Evolutionary conservation across 768 basidiomycete genomes (phyloP).

Genomic region (Boletus bicolor): DNA sequence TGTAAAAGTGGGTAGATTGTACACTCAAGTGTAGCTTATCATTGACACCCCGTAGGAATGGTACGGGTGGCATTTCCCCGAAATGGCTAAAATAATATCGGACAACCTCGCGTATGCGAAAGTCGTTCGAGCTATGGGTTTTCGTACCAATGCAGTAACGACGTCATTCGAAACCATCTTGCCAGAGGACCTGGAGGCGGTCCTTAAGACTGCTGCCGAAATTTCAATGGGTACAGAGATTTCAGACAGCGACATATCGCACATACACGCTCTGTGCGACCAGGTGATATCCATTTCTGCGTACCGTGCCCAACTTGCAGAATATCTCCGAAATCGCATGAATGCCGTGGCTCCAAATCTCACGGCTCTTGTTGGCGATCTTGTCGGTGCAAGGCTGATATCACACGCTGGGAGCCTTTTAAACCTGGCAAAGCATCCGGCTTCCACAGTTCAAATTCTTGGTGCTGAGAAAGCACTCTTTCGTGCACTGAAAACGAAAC

Average conservation of each 20-base stretch:
- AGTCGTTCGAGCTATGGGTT: conserved; percentile 90
- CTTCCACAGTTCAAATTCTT: conserved; percentile 75
- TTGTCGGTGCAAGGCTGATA: conserved; percentile 73
- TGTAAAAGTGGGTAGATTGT: conserved; percentile 70
- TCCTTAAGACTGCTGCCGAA: conserved; percentile 93
- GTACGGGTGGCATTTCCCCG: conserved; percentile 99
- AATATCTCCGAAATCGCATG: conserved; percentile 98
- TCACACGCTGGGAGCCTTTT: conserved; percentile 71
- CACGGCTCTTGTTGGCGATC: conserved; percentile 77
- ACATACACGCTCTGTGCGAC: conserved; percentile 96
- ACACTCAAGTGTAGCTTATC: background rate
- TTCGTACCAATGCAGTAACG: conserved; percentile 88
- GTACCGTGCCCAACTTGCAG: conserved; percentile 92
- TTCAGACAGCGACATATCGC: conserved; percentile 92
- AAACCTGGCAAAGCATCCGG: conserved; percentile 70
- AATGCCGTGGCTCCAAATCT: conserved; percentile 96
- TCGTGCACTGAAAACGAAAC: conserved; percentile 74
- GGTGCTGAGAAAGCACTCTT: conserved; percentile 78
- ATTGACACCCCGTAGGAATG: conserved; percentile 68
- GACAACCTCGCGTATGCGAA: conserved; percentile 98
- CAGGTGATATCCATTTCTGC: conserved; percentile 96
- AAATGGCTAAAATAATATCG: conserved; percentile 96
- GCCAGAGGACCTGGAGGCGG: conserved; percentile 94
- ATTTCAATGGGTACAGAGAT: conserved; percentile 99
- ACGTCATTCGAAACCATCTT: conserved; percentile 88